These are phyloP conservation scores for Chernovozyma aurita DNA, from an alignment of 1,139 yeast genomes.

Conservation along the genomic window DNA sequence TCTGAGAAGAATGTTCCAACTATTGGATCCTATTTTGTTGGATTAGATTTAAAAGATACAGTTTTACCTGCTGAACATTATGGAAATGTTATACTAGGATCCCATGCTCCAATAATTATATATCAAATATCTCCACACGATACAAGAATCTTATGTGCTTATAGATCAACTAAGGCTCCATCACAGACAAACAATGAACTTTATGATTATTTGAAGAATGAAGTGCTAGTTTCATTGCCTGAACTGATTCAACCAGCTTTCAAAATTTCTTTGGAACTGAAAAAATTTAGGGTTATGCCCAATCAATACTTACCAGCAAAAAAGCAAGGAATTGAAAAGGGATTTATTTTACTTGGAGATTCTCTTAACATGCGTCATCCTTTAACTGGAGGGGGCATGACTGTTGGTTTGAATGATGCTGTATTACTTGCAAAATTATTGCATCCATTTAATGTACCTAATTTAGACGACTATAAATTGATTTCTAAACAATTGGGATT, in stretches of 20 bases:
- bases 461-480: conserved; percentile 52
- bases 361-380: conserved; percentile 98
- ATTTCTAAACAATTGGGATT: conserved; percentile 53
- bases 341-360: conserved; percentile 87
- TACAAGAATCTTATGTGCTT: conserved; percentile 87
- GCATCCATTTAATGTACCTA: conserved; percentile 52
- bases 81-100: conserved; percentile 88
- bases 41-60: conserved; percentile 71
- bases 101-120: conserved; percentile 81
- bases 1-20: conserved; percentile 53
- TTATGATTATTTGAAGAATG: conserved; percentile 51
- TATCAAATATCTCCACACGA: conserved; percentile 83
- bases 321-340: conserved; percentile 57
- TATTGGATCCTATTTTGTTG: conserved; percentile 83
- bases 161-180: conserved; percentile 72
- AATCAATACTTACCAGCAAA: conserved; percentile 85
- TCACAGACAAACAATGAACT: conserved; percentile 56
- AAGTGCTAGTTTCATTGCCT: conserved; percentile 72
- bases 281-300: conserved; percentile 82
- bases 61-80: conserved; percentile 65
- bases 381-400: conserved; percentile 98
- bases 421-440: conserved; percentile 59
- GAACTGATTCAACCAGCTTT: conserved; percentile 61
- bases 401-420: conserved; percentile 91
- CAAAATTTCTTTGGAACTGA: conserved; percentile 32